These are phyloP conservation scores for Encephalitozoon romaleae DNA, from an alignment of 371 early-diverging fungal species.

Conservation along the genomic window DNA sequence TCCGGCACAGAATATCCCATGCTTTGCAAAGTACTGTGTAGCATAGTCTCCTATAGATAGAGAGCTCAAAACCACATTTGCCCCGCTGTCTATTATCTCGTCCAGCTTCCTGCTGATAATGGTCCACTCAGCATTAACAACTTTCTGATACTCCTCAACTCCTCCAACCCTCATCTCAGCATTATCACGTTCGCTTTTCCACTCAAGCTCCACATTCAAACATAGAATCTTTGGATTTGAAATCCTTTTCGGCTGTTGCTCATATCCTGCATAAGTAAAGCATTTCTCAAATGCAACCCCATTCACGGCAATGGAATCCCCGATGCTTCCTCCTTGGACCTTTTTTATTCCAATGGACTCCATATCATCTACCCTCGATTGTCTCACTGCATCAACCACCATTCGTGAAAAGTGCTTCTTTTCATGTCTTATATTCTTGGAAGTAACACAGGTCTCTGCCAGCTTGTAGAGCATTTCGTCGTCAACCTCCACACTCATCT, in stretches of 20 bases:
- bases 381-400: conserved; percentile 89
- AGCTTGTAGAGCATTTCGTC: conserved; percentile 80
- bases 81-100: conserved; percentile 85
- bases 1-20: conserved; percentile 96
- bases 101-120: conserved; percentile 96
- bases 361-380: conserved; percentile 64
- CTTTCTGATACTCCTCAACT: conserved; percentile 89
- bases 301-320: conserved; percentile 83
- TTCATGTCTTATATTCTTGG: conserved; percentile 90
- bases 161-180: conserved; percentile 94
- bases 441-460: conserved; percentile 91
- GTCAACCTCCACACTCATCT: conserved; percentile 31
- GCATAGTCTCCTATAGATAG: conserved; percentile 98
- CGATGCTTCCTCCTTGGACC: conserved; percentile 89
- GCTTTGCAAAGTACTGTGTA: conserved; percentile 99
- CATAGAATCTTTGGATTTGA: conserved; percentile 80
- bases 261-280: conserved; percentile 98
- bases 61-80: conserved; percentile 94
- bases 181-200: conserved; percentile 98
- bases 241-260: conserved; percentile 96
- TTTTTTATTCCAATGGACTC: conserved; percentile 70
- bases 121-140: conserved; percentile 98
- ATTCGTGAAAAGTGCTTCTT: conserved; percentile 91
- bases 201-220: conserved; percentile 93
- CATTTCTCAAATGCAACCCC: conserved; percentile 99